These are phyloP conservation scores for Penicillium angulare DNA, from an alignment of 495 filamentous ascomycete species.

Conservation along the genomic window DNA sequence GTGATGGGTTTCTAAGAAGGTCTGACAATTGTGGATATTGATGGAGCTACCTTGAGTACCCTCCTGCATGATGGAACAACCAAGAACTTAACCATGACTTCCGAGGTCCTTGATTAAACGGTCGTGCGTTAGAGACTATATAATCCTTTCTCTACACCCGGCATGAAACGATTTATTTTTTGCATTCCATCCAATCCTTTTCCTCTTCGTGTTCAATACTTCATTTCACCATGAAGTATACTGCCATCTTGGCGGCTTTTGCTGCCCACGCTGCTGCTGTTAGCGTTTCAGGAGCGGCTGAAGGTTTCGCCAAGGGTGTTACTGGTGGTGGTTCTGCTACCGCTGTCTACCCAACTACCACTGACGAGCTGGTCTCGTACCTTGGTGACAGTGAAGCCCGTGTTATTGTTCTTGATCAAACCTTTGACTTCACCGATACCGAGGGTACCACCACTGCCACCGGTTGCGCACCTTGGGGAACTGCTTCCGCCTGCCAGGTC, in stretches of 20 bases:
- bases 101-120: too few species aligned
- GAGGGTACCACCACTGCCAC: slow-evolving; percentile 41
- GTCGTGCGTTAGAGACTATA: too few species aligned
- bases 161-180: neutral
- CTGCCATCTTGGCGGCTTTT: slow-evolving; percentile 15
- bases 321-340: slow-evolving; percentile 40
- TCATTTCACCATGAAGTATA: slow-evolving; percentile 20
- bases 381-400: slow-evolving; percentile 36
- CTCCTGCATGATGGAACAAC: too few species aligned
- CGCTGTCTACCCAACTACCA: slow-evolving; percentile 38
- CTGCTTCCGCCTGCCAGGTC: slow-evolving; percentile 42
- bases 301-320: slow-evolving; percentile 41
- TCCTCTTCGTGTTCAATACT: slow-evolving; percentile 2
- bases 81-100: too few species aligned
- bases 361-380: slow-evolving; percentile 44
- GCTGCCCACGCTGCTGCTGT: slow-evolving; percentile 28
- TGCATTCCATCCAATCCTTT: neutral
- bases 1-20: too few species aligned
- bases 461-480: slow-evolving; percentile 49
- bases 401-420: slow-evolving; percentile 39
- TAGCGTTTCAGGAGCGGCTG: slow-evolving; percentile 36
- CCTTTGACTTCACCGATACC: slow-evolving; percentile 43
- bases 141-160: neutral
- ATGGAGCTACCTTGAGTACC: too few species aligned
- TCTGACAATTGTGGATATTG: too few species aligned